Conservation (phyloP, 371 early-diverging fungal species). For the Rhizopus sp. region DNA sequence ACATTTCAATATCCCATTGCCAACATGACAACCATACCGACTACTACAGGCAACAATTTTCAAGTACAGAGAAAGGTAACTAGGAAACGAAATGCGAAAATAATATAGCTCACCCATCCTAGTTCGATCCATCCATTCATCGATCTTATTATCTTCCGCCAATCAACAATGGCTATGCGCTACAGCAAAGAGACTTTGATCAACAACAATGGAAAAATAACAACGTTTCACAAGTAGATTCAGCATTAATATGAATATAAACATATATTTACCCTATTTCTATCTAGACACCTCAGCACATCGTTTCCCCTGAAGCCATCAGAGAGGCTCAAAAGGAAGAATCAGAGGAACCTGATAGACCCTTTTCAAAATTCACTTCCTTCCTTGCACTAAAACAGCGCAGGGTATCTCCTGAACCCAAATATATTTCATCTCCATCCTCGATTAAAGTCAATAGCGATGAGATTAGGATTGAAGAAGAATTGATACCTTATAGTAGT, state of each 20-base stretch:
- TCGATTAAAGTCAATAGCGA: too few relatives aligned
- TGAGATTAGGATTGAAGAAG: not conserved
- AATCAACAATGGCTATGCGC: not conserved
- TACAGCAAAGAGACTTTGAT: slow-evolving; percentile 6
- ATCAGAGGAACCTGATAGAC: slow-evolving; percentile 37
- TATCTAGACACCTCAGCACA: slow-evolving; percentile 22
- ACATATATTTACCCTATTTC: not conserved
- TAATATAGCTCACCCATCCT: not conserved
- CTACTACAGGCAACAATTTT: not conserved
- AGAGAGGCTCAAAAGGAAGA: slow-evolving; percentile 48
- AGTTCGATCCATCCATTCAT: slow-evolving; percentile 4
- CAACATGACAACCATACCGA: slow-evolving; percentile 7
- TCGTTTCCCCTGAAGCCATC: slow-evolving; percentile 52
- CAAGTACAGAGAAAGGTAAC: not conserved
- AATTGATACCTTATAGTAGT: not conserved
- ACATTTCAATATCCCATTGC: not conserved
- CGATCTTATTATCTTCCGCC: not conserved
- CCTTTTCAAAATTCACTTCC: slow-evolving; percentile 24
- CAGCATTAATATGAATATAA: not conserved
- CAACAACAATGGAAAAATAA: slow-evolving; percentile 19
- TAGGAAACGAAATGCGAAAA: not conserved
- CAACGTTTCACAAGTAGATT: slow-evolving; percentile 20
- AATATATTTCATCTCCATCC: not conserved
- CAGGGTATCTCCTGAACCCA: slow-evolving; percentile 4
- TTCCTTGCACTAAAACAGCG: slow-evolving; percentile 26